phyloP scores from a whole-genome alignment of 192 early-diverging fungal species.

The Linnemannia zychae region DNA sequence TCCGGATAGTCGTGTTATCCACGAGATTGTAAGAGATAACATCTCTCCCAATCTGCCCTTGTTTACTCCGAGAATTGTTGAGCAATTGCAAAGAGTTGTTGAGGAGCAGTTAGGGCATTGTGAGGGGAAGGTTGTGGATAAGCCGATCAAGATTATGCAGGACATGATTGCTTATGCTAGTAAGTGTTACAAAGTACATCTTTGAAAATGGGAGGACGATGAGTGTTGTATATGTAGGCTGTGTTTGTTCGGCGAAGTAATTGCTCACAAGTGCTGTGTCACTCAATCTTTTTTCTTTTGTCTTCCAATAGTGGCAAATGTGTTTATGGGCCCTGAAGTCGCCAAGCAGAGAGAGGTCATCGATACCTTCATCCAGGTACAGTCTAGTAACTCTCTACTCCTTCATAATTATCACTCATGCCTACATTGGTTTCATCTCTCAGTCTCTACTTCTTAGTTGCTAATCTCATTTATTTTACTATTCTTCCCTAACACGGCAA shows the following conservation, averaged over 20 bases:
- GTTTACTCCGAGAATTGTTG: conserved; percentile 52
- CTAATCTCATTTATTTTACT: neutral
- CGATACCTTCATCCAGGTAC: conserved; percentile 37
- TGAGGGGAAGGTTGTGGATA: conserved; percentile 25
- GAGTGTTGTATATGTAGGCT: neutral
- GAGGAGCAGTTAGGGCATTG: conserved; percentile 26
- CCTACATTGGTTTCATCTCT: neutral
- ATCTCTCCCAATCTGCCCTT: conserved; percentile 53
- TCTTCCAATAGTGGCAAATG: conserved; percentile 26
- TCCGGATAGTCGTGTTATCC: conserved; percentile 8
- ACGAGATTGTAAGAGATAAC: conserved; percentile 43
- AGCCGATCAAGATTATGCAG: conserved; percentile 38
- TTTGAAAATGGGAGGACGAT: too few species aligned
- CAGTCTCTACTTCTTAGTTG: neutral
- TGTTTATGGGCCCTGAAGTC: conserved; percentile 41
- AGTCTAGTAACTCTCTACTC: neutral
- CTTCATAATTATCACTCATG: too few species aligned
- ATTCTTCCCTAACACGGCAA: neutral
- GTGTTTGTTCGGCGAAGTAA: neutral
- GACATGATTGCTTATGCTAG: conserved; percentile 58
- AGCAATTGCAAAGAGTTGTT: conserved; percentile 6
- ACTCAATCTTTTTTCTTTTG: neutral
- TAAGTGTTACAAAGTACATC: too few species aligned
- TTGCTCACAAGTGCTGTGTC: neutral
- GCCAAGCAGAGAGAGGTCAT: conserved; percentile 27